Conservation (phyloP, 306 rosid species). For the Vigna angularis region DNA sequence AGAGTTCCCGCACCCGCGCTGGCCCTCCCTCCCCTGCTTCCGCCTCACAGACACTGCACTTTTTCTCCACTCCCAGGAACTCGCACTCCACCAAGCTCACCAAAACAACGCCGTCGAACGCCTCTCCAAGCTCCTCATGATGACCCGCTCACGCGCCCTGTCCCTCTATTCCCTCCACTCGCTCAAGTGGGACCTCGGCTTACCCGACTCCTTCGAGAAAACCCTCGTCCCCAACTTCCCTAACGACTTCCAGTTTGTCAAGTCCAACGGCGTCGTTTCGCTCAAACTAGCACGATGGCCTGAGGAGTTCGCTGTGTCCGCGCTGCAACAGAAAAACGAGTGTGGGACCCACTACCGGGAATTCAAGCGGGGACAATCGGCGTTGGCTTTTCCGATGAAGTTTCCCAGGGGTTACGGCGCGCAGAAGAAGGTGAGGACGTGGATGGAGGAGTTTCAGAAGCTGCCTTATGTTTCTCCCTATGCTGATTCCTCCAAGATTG, state of each 20-base stretch:
- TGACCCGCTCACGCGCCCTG: slow-evolving; percentile 60
- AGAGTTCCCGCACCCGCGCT: slow-evolving; percentile 86
- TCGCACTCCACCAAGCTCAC: slow-evolving; percentile 52
- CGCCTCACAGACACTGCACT: slow-evolving; percentile 76
- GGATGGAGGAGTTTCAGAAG: slow-evolving; percentile 97
- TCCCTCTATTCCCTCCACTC: slow-evolving; percentile 63
- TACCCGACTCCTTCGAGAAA: slow-evolving; percentile 78
- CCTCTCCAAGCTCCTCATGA: slow-evolving; percentile 81
- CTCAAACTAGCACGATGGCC: slow-evolving; percentile 59
- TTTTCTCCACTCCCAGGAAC: slow-evolving; percentile 70
- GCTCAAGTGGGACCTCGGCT: slow-evolving; percentile 86
- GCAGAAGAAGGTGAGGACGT: slow-evolving; percentile 75
- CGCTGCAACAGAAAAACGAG: slow-evolving; percentile 72
- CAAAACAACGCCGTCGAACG: slow-evolving; percentile 64
- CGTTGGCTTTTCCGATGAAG: slow-evolving; percentile 75
- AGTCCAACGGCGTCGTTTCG: slow-evolving; percentile 58
- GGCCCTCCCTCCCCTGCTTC: slow-evolving; percentile 77
- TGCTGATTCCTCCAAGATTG: slow-evolving; percentile 66
- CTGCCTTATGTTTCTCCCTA: slow-evolving; percentile 87
- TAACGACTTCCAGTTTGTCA: slow-evolving; percentile 58
- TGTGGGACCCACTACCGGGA: slow-evolving; percentile 65
- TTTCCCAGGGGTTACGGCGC: slow-evolving; percentile 92
- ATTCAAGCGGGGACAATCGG: slow-evolving; percentile 71
- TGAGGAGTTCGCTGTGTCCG: slow-evolving; percentile 73
- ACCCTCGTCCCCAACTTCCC: slow-evolving; percentile 68